Evolutionary conservation across 768 basidiomycete species (phyloP), one percentile per base, ranked within the genome.

Genomic region (Rhodotorula graminis): DNA sequence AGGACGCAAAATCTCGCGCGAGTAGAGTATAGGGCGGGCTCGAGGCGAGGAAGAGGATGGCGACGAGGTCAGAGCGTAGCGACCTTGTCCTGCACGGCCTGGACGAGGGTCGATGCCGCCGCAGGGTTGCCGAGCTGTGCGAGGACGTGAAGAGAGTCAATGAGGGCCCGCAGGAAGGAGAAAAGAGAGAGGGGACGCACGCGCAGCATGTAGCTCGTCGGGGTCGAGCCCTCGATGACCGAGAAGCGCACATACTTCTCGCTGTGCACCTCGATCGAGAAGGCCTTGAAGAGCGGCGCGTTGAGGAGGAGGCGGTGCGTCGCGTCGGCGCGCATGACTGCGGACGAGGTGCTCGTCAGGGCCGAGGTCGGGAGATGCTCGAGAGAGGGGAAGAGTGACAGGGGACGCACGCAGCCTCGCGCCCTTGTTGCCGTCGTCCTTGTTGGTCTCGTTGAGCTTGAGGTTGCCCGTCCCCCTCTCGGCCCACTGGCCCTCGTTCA

Each of bases 321-420:
- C 7, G 74, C 74, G 44, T 75, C 77, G 25, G 77, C 77, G 40
- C 77, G 69, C 77, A 77, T 77, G 52, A 77, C 77, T 77, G 61
- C 61, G 29, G 25, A 2, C 55, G 46, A 21, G 29, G 15, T 15
- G 33, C 23, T 0, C 21, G n/a, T 16, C 11, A 31, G 21, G 29
- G 23, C 25, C 37, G 37, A 37, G 37, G 4, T 33, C 61, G 40
- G 44, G 52, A 21, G 8, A 6, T 6, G 31, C 31, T n/a, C 46
- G 27, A 46, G 25, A 9, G 40, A 25, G 15, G 42, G 56, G 47
- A 0, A 0, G 16, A 12, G 55, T 46, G 44, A 15, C 40, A 60
- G 33, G n/a, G 16, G 15, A 56, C 76, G 27, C 61, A 75, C 76
- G 68, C 2, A 77, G 57, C 52, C 76, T 40, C 9, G 74, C 74